Base-by-base conservation (phyloP, 1,139 yeast species). In the Hemisphaericaspora xylanilytica region DNA sequence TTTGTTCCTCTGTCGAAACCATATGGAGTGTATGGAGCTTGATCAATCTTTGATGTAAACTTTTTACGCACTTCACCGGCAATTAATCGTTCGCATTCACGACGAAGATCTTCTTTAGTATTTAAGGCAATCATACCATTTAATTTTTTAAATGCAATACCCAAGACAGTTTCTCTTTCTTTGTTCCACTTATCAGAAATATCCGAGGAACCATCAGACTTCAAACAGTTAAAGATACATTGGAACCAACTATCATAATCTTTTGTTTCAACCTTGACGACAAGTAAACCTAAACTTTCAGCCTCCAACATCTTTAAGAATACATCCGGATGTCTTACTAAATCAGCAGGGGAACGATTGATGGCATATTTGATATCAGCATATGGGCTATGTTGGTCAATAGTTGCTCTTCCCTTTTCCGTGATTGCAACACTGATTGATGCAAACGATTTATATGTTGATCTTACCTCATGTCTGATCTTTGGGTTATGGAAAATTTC, bases 231-330 rank as follows among this genome's bases (percentile, higher is more conserved):
- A 45, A 80, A 75, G 30, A 71, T 68, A 43, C 69, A 62, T 39
- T 67, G 69, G 50, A 67, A 70, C 76, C 77, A 71, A 44, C 55
- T 63, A 22, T 63, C 62, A 44, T 55, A 67, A 44, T 69, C 74
- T 43, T 63, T 63, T 13, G 73, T 67, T 40, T 70, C 72, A 33
- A 78, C 73, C 39, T 70, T 67, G 29, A 77, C 60, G 21, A 71
- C 72, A 11, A 73, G 65, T 37, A 74, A 59, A 65, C 95, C 76
- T 65, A 78, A 52, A 60, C 65, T 62, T 58, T 92, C 98, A 2
- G 98, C 98, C 55, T 85, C 90, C 38, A 90, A 66, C 96, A 92
- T 92, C 53, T 95, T 78, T 52, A 94, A 70, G 48, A 85, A 85
- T 21, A 85, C 67, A 52, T 88, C 95, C 0, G 98, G 97, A 38